Conservation (phyloP, 441 rosid species). For the Corymbia calophylla region DNA sequence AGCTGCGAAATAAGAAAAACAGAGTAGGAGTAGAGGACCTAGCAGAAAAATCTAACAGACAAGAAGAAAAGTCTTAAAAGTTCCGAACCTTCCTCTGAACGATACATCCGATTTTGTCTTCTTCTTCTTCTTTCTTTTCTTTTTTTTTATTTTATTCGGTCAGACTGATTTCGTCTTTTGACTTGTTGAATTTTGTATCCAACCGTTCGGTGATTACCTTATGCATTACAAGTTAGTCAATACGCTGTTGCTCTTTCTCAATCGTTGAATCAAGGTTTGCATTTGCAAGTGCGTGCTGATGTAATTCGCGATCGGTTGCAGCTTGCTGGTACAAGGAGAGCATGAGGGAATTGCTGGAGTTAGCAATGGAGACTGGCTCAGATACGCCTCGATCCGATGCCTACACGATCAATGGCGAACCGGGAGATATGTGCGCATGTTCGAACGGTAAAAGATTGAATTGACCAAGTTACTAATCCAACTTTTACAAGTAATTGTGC, state of each 20-base stretch:
- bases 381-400: slow-evolving; percentile 38
- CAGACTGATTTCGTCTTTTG: background rate
- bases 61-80: background rate
- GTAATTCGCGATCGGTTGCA: background rate
- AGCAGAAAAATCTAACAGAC: background rate
- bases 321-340: slow-evolving; percentile 5
- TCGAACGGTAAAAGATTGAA: slow-evolving; percentile 3
- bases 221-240: background rate
- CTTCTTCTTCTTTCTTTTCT: no score
- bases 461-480: background rate
- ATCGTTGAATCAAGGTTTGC: background rate
- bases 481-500: background rate
- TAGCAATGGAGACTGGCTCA: slow-evolving; percentile 8
- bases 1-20: background rate
- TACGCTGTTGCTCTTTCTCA: background rate
- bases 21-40: background rate
- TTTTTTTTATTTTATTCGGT: no score
- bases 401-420: slow-evolving; percentile 37
- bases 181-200: background rate
- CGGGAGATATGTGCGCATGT: slow-evolving; percentile 31
- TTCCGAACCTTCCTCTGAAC: background rate
- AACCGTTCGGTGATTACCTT: background rate
- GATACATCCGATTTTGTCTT: background rate
- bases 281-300: background rate
- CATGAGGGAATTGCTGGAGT: slow-evolving; percentile 5